Evolutionary conservation across 140 eudicot genomes (phyloP).

Genomic region (Oenanthe javanica): DNA sequence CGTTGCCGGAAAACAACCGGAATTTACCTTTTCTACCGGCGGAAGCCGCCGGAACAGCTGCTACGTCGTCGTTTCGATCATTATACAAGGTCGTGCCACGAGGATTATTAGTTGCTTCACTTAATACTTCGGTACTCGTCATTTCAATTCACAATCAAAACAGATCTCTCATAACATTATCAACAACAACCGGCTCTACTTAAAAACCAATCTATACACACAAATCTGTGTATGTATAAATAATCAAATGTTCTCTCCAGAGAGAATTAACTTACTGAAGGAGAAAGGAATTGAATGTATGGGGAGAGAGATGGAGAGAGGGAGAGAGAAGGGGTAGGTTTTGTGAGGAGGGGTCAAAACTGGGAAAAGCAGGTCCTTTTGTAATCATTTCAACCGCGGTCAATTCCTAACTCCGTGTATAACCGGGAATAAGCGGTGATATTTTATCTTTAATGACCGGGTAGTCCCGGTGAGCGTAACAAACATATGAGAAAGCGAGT

Average conservation of each 20-base stretch:
- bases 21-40: constrained; percentile 49
- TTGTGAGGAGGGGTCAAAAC: constrained; percentile 19
- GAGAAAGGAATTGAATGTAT: not conserved
- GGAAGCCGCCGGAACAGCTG: constrained; percentile 29
- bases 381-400: constrained; percentile 24
- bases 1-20: constrained; percentile 12
- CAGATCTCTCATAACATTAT: constrained; percentile 47
- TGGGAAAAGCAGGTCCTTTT: constrained; percentile 6
- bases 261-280: not conserved
- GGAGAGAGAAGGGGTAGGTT: constrained; percentile 12
- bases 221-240: not conserved
- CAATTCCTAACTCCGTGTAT: constrained; percentile 9
- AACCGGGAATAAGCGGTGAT: constrained; percentile 1
- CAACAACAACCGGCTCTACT: not conserved
- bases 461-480: constrained; percentile 20
- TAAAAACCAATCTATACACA: not conserved
- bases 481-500: constrained; percentile 8
- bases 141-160: constrained; percentile 25
- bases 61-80: constrained; percentile 32
- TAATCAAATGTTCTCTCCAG: not conserved
- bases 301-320: not conserved
- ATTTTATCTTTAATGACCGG: constrained; percentile 20
- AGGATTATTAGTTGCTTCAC: constrained; percentile 30
- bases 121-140: constrained; percentile 59
- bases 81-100: constrained; percentile 22